Evolutionary conservation across 2,329 filamentous ascomycete species (phyloP).

Genomic region (Colletotrichum incanum): DNA sequence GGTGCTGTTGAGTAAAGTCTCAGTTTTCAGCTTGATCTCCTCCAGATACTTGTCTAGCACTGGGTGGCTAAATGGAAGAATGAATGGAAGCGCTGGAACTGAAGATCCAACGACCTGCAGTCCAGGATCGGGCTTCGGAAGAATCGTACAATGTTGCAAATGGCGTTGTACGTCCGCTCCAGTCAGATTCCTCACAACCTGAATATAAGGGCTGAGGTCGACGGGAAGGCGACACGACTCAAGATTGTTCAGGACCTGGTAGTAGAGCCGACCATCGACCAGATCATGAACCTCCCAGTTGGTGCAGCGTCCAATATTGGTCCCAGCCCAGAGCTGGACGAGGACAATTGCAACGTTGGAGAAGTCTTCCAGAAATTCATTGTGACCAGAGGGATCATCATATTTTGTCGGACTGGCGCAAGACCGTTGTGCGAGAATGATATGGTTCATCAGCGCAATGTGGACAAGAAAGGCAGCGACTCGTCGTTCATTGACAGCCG

Average conservation of each 20-base stretch:
- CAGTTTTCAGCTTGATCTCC: conserved; percentile 57
- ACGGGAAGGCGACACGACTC: not conserved
- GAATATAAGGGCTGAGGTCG: not conserved
- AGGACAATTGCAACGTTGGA: not conserved
- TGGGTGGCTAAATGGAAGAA: conserved; percentile 65
- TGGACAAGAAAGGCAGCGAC: conserved; percentile 30
- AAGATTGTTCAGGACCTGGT: conserved; percentile 7
- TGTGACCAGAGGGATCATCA: not conserved
- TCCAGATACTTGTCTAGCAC: conserved; percentile 63
- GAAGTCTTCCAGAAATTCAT: conserved; percentile 24
- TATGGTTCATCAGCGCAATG: conserved; percentile 16
- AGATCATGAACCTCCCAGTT: conserved; percentile 24
- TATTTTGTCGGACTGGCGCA: not conserved
- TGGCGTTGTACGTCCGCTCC: conserved; percentile 6
- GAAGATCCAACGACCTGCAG: not conserved
- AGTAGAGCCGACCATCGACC: conserved; percentile 23
- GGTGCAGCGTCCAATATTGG: no score
- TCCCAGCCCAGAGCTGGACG: not conserved
- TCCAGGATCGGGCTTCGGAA: not conserved
- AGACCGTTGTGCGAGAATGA: conserved; percentile 7
- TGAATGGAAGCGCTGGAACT: conserved; percentile 36
- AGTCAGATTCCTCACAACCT: not conserved
- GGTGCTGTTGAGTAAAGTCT: conserved; percentile 32
- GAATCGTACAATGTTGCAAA: not conserved
- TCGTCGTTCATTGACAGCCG: not conserved